These are phyloP conservation scores for Globisporangium paroecandrum DNA, from an alignment of 352 stramenopile species.

Conservation along the genomic window DNA sequence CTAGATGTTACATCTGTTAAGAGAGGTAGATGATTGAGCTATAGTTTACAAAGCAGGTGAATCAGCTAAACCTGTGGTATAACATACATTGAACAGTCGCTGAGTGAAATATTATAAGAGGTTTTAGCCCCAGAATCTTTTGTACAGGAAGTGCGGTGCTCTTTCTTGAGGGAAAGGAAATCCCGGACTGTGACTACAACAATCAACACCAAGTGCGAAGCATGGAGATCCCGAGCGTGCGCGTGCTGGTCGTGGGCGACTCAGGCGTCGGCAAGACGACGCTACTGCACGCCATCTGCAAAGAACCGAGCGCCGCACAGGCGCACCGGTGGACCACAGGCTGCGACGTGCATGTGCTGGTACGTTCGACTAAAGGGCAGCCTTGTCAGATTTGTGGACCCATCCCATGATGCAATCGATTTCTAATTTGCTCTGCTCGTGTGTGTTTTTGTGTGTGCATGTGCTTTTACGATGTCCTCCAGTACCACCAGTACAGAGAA, in stretches of 20 bases:
- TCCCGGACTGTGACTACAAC: not conserved
- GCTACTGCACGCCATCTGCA: conserved; percentile 63
- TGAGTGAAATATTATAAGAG: not conserved
- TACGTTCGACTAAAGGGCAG: conserved; percentile 16
- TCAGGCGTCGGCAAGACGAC: conserved; percentile 84
- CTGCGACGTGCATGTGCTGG: conserved; percentile 77
- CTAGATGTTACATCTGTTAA: not conserved
- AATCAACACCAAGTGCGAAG: conserved; percentile 14
- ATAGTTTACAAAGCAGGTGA: not conserved
- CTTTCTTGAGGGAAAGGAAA: not conserved
- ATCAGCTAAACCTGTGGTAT: not conserved
- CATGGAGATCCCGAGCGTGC: conserved; percentile 69
- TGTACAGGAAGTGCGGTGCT: not conserved
- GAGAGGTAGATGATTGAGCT: not conserved
- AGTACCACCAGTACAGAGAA: conserved; percentile 38
- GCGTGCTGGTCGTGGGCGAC: conserved; percentile 81
- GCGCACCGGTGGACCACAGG: conserved; percentile 71
- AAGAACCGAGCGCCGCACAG: conserved; percentile 19
- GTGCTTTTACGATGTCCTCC: not conserved
- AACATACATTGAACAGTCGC: not conserved
- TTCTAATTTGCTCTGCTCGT: not conserved
- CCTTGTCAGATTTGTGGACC: not conserved
- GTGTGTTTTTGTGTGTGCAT: not conserved
- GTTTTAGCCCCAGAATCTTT: too few species aligned
- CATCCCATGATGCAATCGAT: not conserved